phyloP scores from a whole-genome alignment of 306 rosid genomes.

The Inga leiocalycina region DNA sequence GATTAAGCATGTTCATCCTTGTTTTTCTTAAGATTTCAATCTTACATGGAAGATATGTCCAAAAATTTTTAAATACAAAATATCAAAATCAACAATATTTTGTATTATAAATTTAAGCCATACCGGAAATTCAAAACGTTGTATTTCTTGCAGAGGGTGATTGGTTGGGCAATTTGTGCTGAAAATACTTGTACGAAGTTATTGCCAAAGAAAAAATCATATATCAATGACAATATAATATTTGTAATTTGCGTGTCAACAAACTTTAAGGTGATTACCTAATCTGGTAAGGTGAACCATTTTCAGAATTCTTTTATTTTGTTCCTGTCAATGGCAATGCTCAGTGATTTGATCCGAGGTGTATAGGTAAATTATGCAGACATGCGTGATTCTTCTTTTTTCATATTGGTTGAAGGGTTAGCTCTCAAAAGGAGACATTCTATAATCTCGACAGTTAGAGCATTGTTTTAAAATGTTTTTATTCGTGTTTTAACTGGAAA shows the following conservation, averaged over 20 bases:
- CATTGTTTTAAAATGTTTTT: too few species aligned
- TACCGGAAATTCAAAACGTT: background rate
- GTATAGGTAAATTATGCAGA: too few species aligned
- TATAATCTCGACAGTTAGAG: too few species aligned
- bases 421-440: too few species aligned
- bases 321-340: too few species aligned
- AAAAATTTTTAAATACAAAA: background rate
- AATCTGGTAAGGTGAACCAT: background rate
- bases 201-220: background rate
- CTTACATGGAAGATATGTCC: background rate
- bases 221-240: background rate
- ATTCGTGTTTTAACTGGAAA: too few species aligned
- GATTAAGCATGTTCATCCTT: background rate
- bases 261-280: background rate
- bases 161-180: slow-evolving; percentile 1
- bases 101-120: background rate
- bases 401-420: too few species aligned
- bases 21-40: slow-evolving; percentile 12
- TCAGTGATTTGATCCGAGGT: too few species aligned
- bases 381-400: too few species aligned
- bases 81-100: background rate
- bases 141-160: slow-evolving; percentile 3
- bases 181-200: slow-evolving; percentile 21
- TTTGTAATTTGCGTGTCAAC: background rate
- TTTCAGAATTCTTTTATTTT: slow-evolving; percentile 7